Base-by-base conservation (phyloP, 192 early-diverging fungal genomes). In the Coemansia sp. region DNA sequence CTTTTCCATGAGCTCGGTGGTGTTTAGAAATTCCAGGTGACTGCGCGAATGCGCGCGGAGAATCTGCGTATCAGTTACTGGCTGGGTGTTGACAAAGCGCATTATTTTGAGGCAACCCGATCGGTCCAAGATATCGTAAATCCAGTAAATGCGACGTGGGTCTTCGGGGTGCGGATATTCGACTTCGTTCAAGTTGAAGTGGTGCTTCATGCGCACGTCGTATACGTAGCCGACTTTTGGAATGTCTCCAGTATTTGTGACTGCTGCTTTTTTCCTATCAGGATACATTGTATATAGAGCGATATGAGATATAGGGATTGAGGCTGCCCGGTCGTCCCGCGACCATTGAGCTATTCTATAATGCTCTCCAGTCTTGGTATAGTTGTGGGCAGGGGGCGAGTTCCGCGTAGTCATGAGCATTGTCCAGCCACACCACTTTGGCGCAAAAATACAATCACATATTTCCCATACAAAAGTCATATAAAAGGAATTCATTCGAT, bases 131-230 rank as follows among this genome's bases (percentile, higher is more conserved):
- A 84, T 84, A 14, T 86, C 78, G 63, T 84, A 86, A 17, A 93
- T 91, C 64, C 78, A 84, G 73, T 86, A 87, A n/a, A 90, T 91
- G 14, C 92, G 86, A 10, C 82, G 81, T 2, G 92, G 92, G 64
- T 92, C 88, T 46, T 93, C 92, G 1, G 92, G 92, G 11, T 86
- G 70, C n/a, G 79, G 74, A 64, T 89, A 81, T 11, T 75, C 73
- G 2, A 15, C 51, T 9, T 55, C 51, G 25, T 55, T 25, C 19
- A 86, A 70, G 50, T 85, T 85, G 29, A 67, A 76, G 63, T 93
- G 91, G 58, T 87, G 88, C n/a, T 82, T 82, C 89, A 90, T 90
- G 32, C 82, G 71, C 34, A 78, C 73, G 65, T 89, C 89, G 74
- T 87, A 89, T 2, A 87, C 86, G 50, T 85, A 84, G 10, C 89